phyloP scores from a whole-genome alignment of 441 rosid genomes.

The Syzygium malaccense region DNA sequence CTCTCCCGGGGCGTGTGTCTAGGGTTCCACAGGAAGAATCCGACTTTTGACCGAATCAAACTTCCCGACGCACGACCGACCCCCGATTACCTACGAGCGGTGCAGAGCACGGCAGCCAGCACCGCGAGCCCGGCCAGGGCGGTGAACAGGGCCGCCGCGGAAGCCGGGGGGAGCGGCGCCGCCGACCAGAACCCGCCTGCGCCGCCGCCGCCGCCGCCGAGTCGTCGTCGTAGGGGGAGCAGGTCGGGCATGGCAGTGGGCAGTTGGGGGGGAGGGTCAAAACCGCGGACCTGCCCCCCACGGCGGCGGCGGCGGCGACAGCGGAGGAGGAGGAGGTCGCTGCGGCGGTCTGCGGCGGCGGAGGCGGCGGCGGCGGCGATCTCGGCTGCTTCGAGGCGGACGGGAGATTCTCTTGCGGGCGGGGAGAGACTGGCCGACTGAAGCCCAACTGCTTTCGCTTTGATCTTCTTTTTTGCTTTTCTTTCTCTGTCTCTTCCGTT shows the following conservation, averaged over 20 bases:
- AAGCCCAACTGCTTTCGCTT: background rate
- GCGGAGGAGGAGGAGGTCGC: background rate
- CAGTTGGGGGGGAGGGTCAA: background rate
- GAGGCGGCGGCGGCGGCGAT: background rate
- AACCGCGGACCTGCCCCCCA: conserved; percentile 2
- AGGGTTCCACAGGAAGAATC: conserved; percentile 12
- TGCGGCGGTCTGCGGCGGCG: background rate
- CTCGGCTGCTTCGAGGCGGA: background rate
- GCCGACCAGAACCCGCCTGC: conserved; percentile 27
- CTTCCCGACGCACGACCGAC: background rate
- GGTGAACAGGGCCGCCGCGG: conserved; percentile 24
- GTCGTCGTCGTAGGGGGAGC: background rate
- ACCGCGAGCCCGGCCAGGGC: conserved; percentile 29
- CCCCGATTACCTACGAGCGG: conserved; percentile 27
- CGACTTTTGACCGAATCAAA: background rate
- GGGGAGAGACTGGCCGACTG: background rate
- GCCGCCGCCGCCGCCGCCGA: conserved; percentile 17
- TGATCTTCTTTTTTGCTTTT: background rate
- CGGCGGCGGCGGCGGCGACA: background rate
- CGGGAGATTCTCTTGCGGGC: background rate
- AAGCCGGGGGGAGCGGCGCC: conserved; percentile 11
- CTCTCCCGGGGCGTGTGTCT: background rate
- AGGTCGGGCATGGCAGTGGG: conserved; percentile 20
- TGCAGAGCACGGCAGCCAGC: conserved; percentile 27
- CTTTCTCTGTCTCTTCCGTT: background rate